Percentiles rank a stretch among this genome's conserved stretches.
Conservation (phyloP, 202 grass and related monocot species). For the Carex arenaria region DNA sequence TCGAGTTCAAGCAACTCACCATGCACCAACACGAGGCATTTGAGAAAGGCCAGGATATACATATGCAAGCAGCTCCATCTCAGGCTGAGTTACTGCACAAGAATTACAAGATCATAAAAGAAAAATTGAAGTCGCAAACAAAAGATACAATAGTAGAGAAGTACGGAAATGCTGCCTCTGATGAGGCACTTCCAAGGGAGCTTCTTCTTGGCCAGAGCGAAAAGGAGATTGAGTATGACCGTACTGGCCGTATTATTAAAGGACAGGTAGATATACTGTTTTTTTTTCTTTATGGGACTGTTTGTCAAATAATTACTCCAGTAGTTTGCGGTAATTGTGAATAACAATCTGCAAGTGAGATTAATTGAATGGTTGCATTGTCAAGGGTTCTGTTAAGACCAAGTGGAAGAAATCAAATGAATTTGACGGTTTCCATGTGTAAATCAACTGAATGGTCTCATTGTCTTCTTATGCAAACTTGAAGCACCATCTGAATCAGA, state of each 20-base stretch:
- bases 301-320: background rate
- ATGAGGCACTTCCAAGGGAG: conserved; percentile 67
- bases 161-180: conserved; percentile 86
- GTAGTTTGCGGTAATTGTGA: background rate
- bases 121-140: conserved; percentile 69
- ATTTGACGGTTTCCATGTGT: background rate
- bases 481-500: background rate
- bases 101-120: conserved; percentile 80
- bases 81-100: conserved; percentile 84
- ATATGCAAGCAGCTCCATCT: conserved; percentile 96
- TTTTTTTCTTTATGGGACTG: background rate
- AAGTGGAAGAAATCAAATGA: background rate
- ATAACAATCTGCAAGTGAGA: background rate
- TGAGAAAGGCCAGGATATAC: conserved; percentile 93
- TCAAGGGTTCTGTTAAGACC: background rate
- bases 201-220: conserved; percentile 95
- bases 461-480: background rate
- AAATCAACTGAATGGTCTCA: background rate
- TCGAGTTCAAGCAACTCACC: conserved; percentile 90
- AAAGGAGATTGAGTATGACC: conserved; percentile 86
- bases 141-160: conserved; percentile 95
- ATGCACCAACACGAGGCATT: conserved; percentile 91
- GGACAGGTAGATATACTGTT: conserved; percentile 46
- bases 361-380: too few relatives aligned
- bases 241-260: conserved; percentile 83